Percentiles rank a stretch among this genome's conserved stretches.
Evolutionary conservation across 2,329 filamentous ascomycete genomes (phyloP).

Genomic region (Pestalotiopsis sp.): DNA sequence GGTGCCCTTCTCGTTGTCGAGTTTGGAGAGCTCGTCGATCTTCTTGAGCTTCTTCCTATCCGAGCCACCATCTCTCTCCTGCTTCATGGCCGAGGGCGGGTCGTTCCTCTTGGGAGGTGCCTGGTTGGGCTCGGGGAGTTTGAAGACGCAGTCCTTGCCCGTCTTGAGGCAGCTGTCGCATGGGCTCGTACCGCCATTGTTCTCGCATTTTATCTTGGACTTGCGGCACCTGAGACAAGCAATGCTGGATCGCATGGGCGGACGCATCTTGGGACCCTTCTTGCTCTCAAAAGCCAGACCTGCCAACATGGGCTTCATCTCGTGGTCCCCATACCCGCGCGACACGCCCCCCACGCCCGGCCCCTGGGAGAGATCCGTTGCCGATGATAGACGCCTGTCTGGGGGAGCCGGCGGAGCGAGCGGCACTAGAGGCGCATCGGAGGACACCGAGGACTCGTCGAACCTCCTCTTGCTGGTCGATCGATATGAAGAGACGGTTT

Average conservation of each 20-base stretch:
- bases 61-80: conserved; percentile 44
- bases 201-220: conserved; percentile 88
- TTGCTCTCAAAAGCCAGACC: conserved; percentile 37
- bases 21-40: conserved; percentile 43
- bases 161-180: conserved; percentile 77
- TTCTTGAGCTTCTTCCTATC: conserved; percentile 54
- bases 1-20: conserved; percentile 38
- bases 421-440: conserved; percentile 30
- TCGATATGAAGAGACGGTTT: conserved; percentile 32
- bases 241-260: conserved; percentile 75
- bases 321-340: conserved; percentile 29
- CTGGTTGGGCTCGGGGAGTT: conserved; percentile 61
- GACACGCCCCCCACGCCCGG: conserved; percentile 23
- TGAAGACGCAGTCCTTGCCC: conserved; percentile 65
- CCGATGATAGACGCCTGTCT: conserved; percentile 26
- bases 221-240: conserved; percentile 76
- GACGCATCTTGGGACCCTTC: conserved; percentile 46
- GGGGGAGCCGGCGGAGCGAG: conserved; percentile 27
- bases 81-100: conserved; percentile 36
- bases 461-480: conserved; percentile 39
- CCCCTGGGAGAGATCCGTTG: conserved; percentile 24
- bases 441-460: conserved; percentile 35
- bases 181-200: conserved; percentile 69
- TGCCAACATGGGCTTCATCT: conserved; percentile 36
- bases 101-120: conserved; percentile 46